phyloP scores from a whole-genome alignment of 805 yeast species.

The Cyberlindnera mycetangii region DNA sequence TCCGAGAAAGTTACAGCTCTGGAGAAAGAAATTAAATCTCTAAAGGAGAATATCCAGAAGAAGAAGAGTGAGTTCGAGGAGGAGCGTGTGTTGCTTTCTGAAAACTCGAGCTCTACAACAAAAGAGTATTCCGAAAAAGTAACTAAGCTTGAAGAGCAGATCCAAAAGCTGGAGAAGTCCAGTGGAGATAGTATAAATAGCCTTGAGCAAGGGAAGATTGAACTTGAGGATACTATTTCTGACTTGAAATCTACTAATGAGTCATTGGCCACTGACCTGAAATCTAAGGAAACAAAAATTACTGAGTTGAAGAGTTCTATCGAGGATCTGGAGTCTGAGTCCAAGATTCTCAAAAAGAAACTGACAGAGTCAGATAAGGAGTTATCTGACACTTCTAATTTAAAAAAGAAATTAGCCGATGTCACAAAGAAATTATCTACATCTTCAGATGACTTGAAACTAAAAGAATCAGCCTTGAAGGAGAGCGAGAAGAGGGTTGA shows the following conservation, averaged over 20 bases:
- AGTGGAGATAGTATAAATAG: slow-evolving; percentile 5
- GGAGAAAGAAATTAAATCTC: slow-evolving; percentile 29
- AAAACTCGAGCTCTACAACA: slow-evolving; percentile 47
- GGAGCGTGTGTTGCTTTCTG: slow-evolving; percentile 45
- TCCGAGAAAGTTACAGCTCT: slow-evolving; percentile 23
- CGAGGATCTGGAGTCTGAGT: background rate
- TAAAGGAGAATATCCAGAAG: slow-evolving; percentile 34
- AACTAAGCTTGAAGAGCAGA: slow-evolving; percentile 37
- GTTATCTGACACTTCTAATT: background rate
- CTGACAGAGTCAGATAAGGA: slow-evolving; percentile 2
- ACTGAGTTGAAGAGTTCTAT: slow-evolving; percentile 6
- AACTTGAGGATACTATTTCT: slow-evolving; percentile 15
- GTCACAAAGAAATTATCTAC: background rate
- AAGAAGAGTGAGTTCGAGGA: slow-evolving; percentile 46
- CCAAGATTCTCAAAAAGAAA: slow-evolving; percentile 1
- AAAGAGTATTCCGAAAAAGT: slow-evolving; percentile 48
- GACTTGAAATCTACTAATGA: slow-evolving; percentile 15
- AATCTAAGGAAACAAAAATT: slow-evolving; percentile 8
- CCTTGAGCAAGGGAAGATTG: slow-evolving; percentile 14
- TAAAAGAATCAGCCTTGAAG: slow-evolving; percentile 1
- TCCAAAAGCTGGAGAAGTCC: slow-evolving; percentile 16
- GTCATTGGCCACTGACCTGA: slow-evolving; percentile 6
- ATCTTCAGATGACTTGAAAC: background rate
- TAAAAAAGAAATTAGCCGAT: slow-evolving; percentile 2
- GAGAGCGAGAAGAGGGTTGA: slow-evolving; percentile 3